Base-by-base conservation (phyloP, 495 filamentous ascomycete species). In the Penicillium herquei region DNA sequence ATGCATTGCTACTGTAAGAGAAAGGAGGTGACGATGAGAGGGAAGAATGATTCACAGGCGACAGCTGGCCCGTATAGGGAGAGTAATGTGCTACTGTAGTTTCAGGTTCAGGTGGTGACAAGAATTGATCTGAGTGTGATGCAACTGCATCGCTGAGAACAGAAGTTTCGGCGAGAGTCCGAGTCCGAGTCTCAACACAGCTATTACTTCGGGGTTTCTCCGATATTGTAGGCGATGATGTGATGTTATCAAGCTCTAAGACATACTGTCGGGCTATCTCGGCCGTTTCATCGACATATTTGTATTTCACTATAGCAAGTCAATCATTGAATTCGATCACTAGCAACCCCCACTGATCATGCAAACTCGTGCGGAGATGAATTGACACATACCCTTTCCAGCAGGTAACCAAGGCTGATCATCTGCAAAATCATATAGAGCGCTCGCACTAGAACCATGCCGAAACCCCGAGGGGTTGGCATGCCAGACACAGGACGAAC, bases 391-490 rank as follows among this genome's bases (percentile, higher is more conserved):
- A 65, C 62, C 58, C 11, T 48, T 47, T 0, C 52, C 58, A 30
- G 58, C 47, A 10, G 62, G 55, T 2, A 65, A 18, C 62, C 62
- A 65, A 18, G 56, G 55, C 52, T 65, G 62, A 47, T 61, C 62
- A 42, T 62, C 58, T 39, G 62, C 46, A 35, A 65, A 58, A 17
- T 59, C 46, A 59, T 61, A 65, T 18, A 34, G 62, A 35, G 56
- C 56, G 57, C 56, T 63, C 2, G 58, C 62, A 46, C 62, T 65
- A 33, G 62, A 65, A 18, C 62, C 62, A 56, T 65, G 62, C 18
- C 62, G 58, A 40, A 65, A 65, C 0, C 47, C 50, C n/a, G 58
- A 61, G 1, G 58, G 37, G 9, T 39, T 32, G 6, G 43, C 52
- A 21, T 61, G 55, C 62, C 62, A 59, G 49, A 61, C 26, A 39